Percentiles rank a stretch among this genome's conserved stretches.
Evolutionary conservation across 345 rosid genomes (phyloP).

Genomic region (Stellera chamaejasme): DNA sequence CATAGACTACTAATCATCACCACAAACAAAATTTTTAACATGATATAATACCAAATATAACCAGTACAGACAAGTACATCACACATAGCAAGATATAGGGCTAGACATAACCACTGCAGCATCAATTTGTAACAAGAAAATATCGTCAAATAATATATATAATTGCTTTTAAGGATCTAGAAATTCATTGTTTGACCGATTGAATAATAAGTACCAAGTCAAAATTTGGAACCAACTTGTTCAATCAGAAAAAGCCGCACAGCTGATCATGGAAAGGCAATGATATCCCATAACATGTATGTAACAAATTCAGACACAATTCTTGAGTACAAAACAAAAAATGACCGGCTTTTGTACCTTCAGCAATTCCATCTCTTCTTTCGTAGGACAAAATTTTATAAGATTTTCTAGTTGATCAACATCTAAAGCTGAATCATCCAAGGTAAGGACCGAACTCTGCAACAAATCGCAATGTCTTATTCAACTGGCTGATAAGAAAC

Average conservation of each 20-base stretch:
- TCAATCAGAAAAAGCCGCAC: no score
- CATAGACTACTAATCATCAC: conserved; percentile 1
- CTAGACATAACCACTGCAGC: conserved; percentile 10
- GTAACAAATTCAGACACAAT: no score
- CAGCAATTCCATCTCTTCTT: conserved; percentile 70
- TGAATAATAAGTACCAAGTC: no score
- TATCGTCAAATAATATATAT: no score
- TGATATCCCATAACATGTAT: no score
- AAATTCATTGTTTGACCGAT: no score
- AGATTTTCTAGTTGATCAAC: conserved; percentile 79
- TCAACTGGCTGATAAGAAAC: no score
- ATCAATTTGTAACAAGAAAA: conserved; percentile 1
- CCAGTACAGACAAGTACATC: not conserved
- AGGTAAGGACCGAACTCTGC: conserved; percentile 66
- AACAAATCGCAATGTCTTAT: conserved; percentile 11
- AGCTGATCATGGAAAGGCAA: no score
- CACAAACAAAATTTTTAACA: not conserved
- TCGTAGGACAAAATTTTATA: conserved; percentile 79
- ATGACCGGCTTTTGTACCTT: conserved; percentile 31
- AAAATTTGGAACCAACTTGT: no score
- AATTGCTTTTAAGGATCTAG: no score
- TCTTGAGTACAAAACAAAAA: not conserved
- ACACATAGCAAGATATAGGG: conserved; percentile 13
- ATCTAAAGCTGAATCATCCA: conserved; percentile 72
- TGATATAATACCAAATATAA: not conserved